Percentiles rank a stretch among this genome's conserved stretches.
Conservation (phyloP, 1,284 basidiomycete species). For the Ceratobasidium sp. region DNA sequence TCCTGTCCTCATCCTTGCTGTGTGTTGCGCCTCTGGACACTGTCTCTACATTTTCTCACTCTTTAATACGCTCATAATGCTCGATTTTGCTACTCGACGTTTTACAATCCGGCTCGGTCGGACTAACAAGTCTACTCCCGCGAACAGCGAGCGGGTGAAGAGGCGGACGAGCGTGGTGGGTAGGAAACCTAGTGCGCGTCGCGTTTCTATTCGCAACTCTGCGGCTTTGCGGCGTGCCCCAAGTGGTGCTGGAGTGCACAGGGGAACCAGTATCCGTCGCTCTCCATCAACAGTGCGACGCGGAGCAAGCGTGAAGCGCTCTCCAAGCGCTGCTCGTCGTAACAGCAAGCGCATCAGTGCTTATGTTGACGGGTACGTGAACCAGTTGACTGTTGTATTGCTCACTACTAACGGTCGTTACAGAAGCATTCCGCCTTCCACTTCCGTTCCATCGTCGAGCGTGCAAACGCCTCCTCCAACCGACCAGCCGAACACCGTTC, state of each 20-base stretch:
- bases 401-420: constrained; percentile 10
- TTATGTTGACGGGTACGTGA: constrained; percentile 26
- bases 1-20: neutral
- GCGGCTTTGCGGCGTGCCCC: constrained; percentile 22
- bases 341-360: constrained; percentile 36
- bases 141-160: constrained; percentile 6
- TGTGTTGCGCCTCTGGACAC: neutral
- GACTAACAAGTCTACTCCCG: constrained; percentile 12
- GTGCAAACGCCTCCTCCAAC: neutral
- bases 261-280: constrained; percentile 29
- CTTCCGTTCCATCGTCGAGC: neutral
- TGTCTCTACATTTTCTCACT: constrained; percentile 1
- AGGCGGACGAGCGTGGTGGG: constrained; percentile 17
- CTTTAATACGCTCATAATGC: constrained; percentile 12
- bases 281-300: constrained; percentile 23
- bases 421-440: constrained; percentile 15
- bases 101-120: constrained; percentile 39
- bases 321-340: constrained; percentile 26
- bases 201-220: constrained; percentile 33
- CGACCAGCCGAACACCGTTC: neutral
- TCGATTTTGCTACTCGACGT: constrained; percentile 29
- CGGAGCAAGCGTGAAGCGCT: constrained; percentile 26
- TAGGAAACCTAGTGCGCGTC: constrained; percentile 29
- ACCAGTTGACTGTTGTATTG: neutral
- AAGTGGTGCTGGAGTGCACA: constrained; percentile 28